Evolutionary conservation across 192 early-diverging fungal genomes (phyloP).

Genomic region (Phycomyces blakesleeanus): DNA sequence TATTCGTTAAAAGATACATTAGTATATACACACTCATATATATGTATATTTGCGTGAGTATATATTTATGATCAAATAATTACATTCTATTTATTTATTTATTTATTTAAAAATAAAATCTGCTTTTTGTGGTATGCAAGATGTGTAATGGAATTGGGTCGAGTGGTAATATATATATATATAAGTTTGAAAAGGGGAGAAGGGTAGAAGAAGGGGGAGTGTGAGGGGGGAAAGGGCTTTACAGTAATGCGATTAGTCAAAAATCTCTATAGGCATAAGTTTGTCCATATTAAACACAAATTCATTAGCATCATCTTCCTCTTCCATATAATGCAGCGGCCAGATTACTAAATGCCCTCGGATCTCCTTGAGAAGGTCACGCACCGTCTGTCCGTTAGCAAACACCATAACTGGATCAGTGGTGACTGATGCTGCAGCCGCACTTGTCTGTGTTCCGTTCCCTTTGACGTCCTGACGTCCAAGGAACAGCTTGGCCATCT

Average conservation of each 20-base stretch:
- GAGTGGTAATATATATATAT: too few relatives aligned
- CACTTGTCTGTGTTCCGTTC: conserved; percentile 3
- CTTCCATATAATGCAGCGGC: conserved; percentile 35
- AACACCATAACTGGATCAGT: neutral
- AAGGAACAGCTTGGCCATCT: conserved; percentile 13
- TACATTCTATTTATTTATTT: too few relatives aligned
- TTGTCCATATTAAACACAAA: conserved; percentile 27
- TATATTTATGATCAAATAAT: too few relatives aligned
- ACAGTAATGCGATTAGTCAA: conserved; percentile 14
- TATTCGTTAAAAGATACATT: too few relatives aligned
- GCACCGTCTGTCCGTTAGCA: neutral
- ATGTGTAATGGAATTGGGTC: too few relatives aligned
- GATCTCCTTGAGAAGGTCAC: conserved; percentile 16
- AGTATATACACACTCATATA: too few relatives aligned
- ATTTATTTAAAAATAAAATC: too few relatives aligned
- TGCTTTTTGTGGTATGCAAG: too few relatives aligned
- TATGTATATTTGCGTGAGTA: too few relatives aligned
- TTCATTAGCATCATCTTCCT: conserved; percentile 23
- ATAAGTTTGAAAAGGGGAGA: too few relatives aligned
- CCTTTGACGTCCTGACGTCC: conserved; percentile 10
- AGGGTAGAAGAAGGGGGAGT: neutral
- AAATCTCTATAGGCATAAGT: conserved; percentile 30
- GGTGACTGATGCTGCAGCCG: conserved; percentile 6
- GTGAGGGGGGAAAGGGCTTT: neutral
- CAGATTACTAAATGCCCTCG: conserved; percentile 37